These are phyloP conservation scores for Phytophthora fragariae DNA, from an alignment of 352 stramenopile species.

Conservation along the genomic window DNA sequence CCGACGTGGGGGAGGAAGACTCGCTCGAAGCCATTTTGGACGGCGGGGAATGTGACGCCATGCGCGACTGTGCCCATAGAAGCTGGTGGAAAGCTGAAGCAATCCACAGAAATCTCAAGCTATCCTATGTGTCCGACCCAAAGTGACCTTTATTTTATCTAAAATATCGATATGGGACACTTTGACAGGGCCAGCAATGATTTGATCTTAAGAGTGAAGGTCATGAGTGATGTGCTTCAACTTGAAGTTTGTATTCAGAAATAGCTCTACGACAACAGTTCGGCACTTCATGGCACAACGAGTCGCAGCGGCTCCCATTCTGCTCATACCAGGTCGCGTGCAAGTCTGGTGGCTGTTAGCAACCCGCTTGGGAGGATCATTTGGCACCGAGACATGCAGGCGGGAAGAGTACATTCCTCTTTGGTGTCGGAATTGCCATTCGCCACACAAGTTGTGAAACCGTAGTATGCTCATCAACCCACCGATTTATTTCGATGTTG, in stretches of 20 bases:
- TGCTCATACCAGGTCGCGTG: background rate
- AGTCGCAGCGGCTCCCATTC: background rate
- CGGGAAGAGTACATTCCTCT: background rate
- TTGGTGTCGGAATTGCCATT: background rate
- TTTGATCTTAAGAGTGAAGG: conserved; percentile 16
- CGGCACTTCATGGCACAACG: background rate
- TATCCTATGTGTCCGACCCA: background rate
- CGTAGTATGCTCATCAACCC: background rate
- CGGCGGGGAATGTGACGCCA: conserved; percentile 17
- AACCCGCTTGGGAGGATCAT: background rate
- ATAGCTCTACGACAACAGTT: background rate
- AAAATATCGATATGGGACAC: background rate
- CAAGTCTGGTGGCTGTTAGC: background rate
- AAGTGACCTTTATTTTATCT: background rate
- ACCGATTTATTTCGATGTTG: background rate
- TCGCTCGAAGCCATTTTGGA: conserved; percentile 8
- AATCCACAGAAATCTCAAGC: background rate
- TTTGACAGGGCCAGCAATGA: background rate
- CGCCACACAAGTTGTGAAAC: background rate
- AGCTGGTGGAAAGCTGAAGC: background rate
- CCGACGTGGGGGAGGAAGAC: conserved; percentile 18
- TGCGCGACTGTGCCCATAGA: background rate
- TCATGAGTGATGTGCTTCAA: conserved; percentile 35
- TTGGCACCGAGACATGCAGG: background rate
- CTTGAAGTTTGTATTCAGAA: conserved; percentile 17